These are phyloP conservation scores for Globisporangium acanthophoron DNA, from an alignment of 352 stramenopile genomes.

Conservation along the genomic window DNA sequence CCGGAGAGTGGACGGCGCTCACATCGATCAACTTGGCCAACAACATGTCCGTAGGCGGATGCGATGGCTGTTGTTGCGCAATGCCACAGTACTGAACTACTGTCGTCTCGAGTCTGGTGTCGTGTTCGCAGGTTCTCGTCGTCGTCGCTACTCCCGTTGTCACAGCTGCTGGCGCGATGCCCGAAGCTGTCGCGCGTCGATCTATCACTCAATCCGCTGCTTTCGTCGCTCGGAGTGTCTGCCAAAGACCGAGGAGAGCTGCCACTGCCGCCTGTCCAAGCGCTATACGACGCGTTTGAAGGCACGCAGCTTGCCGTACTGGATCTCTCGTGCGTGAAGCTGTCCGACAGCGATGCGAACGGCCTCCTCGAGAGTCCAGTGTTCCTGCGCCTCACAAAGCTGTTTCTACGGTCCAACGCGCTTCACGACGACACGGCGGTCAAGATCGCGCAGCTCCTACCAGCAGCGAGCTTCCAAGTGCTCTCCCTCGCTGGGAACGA, in stretches of 20 bases:
- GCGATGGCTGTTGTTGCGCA: too few species aligned
- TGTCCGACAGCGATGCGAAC: conserved; percentile 18
- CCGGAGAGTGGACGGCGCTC: conserved; percentile 18
- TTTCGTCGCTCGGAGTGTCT: conserved; percentile 1
- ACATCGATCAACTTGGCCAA: conserved; percentile 37
- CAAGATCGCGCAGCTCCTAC: conserved; percentile 16
- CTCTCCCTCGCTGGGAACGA: conserved; percentile 41
- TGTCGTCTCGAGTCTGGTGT: neutral
- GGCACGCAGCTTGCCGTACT: conserved; percentile 18
- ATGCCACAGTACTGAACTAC: neutral
- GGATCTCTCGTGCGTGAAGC: conserved; percentile 43
- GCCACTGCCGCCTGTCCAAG: conserved; percentile 1
- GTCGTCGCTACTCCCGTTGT: conserved; percentile 15
- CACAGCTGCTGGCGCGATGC: conserved; percentile 23
- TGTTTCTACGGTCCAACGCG: conserved; percentile 43
- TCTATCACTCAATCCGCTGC: conserved; percentile 40
- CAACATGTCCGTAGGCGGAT: conserved; percentile 30
- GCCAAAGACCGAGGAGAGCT: neutral
- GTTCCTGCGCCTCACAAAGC: conserved; percentile 14
- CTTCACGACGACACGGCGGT: conserved; percentile 24
- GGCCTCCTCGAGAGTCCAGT: conserved; percentile 14
- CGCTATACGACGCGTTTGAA: conserved; percentile 1
- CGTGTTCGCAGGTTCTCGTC: conserved; percentile 26
- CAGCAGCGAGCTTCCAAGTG: conserved; percentile 17
- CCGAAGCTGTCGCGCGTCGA: conserved; percentile 29